Evolutionary conservation across 139 green algal genomes (phyloP).

Genomic region (Zygnema circumcarinatum): DNA sequence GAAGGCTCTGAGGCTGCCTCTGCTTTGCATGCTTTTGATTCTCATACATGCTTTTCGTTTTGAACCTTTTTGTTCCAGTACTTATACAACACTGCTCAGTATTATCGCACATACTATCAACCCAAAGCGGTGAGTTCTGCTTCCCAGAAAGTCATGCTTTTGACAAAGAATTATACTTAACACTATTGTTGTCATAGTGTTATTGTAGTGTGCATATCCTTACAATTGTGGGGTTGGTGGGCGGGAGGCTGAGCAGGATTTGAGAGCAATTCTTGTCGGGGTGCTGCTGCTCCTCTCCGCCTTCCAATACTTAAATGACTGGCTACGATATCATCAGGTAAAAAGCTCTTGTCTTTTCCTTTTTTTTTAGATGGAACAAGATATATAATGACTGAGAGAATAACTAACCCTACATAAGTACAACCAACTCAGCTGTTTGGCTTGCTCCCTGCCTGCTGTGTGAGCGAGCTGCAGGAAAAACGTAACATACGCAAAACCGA

Average conservation of each 20-base stretch:
- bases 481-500: no score
- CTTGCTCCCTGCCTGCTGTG: no score
- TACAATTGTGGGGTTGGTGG: not conserved
- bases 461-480: no score
- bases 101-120: conserved; percentile 47
- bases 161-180: not conserved
- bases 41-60: not conserved
- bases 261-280: conserved; percentile 44
- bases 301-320: conserved; percentile 54
- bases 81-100: conserved; percentile 53
- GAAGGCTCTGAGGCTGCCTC: no score
- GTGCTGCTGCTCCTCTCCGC: conserved; percentile 36
- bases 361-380: no score
- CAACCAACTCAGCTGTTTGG: not conserved
- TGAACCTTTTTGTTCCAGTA: conserved; percentile 11
- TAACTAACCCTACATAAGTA: not conserved
- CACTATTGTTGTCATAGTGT: no score
- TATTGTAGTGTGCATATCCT: no score
- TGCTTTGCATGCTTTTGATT: not conserved
- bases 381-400: no score
- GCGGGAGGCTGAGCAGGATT: not conserved
- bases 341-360: no score
- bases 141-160: not conserved
- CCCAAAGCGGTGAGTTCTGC: conserved; percentile 30
- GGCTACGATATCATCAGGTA: conserved; percentile 39